phyloP scores from a whole-genome alignment of 345 rosid species.

The Pelargonium nanum region DNA sequence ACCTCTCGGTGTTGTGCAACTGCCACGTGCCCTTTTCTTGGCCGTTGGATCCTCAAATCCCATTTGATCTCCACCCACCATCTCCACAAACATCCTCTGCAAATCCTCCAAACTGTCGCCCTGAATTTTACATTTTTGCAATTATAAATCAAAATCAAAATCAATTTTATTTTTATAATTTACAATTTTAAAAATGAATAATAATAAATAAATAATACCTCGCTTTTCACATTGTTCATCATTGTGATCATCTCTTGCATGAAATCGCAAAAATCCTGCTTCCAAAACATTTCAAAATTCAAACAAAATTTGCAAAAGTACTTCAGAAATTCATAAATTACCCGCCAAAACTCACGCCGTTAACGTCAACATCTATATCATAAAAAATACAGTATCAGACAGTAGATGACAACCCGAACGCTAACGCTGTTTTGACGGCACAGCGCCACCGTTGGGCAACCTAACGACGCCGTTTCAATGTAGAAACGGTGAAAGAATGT shows the following conservation, averaged over 20 bases:
- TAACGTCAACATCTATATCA: too few species aligned
- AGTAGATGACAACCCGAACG: neutral
- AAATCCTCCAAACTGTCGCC: conserved; percentile 82
- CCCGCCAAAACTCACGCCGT: neutral
- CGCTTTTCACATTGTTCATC: conserved; percentile 79
- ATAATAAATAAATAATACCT: conserved; percentile 23
- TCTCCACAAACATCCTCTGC: conserved; percentile 75
- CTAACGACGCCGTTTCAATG: conserved; percentile 7
- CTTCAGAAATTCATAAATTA: neutral
- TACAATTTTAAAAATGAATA: neutral
- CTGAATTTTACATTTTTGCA: conserved; percentile 17
- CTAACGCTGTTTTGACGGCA: too few species aligned
- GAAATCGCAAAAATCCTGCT: conserved; percentile 68
- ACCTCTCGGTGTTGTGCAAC: conserved; percentile 15
- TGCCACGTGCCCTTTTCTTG: conserved; percentile 38
- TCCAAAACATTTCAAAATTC: conserved; percentile 4
- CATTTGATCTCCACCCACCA: conserved; percentile 48
- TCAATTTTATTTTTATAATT: neutral
- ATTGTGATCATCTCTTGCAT: conserved; percentile 90
- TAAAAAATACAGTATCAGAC: too few species aligned
- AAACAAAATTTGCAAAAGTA: neutral
- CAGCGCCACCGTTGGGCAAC: neutral
- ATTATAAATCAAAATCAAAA: neutral
- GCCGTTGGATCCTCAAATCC: conserved; percentile 28
- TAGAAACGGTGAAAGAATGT: neutral